Evolutionary conservation across 352 stramenopile genomes (phyloP).

Genomic region (Globisporangium nagaii): DNA sequence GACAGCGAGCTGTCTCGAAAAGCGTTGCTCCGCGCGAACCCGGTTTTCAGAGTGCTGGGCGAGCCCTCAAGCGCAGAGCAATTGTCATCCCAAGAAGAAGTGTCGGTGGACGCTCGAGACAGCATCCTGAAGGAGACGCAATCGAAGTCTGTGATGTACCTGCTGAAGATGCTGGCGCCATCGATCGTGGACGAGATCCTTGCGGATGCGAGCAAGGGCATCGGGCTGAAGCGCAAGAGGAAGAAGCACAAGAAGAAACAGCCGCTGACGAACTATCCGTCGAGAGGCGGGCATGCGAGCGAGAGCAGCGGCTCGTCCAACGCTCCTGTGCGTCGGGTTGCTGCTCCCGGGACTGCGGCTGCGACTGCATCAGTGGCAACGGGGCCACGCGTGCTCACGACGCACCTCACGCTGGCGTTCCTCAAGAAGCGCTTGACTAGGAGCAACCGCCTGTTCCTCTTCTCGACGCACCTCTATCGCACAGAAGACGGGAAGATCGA

Average conservation of each 20-base stretch:
- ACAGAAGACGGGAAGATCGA: slow-evolving; percentile 1
- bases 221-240: not conserved
- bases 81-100: not conserved
- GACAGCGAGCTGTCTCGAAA: not conserved
- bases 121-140: not conserved
- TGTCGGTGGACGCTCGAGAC: no score
- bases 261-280: not conserved
- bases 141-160: not conserved
- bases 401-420: slow-evolving; percentile 3
- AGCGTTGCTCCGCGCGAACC: not conserved
- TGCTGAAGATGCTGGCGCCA: slow-evolving; percentile 9
- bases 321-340: not conserved
- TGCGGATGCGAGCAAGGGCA: not conserved
- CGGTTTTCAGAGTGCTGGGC: not conserved
- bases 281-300: not conserved
- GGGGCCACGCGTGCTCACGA: not conserved
- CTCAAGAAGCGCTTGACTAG: slow-evolving; percentile 6
- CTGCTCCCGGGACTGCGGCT: not conserved
- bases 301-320: not conserved
- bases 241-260: slow-evolving; percentile 7
- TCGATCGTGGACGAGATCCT: slow-evolving; percentile 6
- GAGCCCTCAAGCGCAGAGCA: no score
- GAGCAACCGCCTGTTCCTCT: slow-evolving; percentile 11
- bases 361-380: not conserved
- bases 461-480: slow-evolving; percentile 13